Evolutionary conservation across 306 rosid species (phyloP).

Genomic region (Ochetophila trinervis): DNA sequence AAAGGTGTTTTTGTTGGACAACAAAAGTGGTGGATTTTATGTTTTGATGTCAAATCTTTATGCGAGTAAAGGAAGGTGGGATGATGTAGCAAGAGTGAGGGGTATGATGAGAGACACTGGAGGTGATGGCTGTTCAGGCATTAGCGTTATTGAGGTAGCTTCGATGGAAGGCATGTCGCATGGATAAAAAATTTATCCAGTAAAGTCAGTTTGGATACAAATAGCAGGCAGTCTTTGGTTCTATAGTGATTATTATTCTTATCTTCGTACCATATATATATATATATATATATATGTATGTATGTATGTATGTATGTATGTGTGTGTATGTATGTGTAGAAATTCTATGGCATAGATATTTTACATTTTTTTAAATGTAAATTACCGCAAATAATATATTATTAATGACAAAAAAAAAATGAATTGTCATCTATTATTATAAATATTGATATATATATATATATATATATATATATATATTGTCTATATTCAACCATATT

Average conservation of each 20-base stretch:
- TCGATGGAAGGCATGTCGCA: conserved; percentile 21
- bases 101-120: conserved; percentile 67
- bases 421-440: too few relatives aligned
- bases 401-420: too few relatives aligned
- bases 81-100: conserved; percentile 73
- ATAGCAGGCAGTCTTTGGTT: conserved; percentile 30
- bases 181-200: conserved; percentile 3
- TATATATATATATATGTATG: too few relatives aligned
- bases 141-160: conserved; percentile 50
- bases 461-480: too few relatives aligned
- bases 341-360: too few relatives aligned
- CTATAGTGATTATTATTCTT: conserved; percentile 2
- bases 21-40: conserved; percentile 56
- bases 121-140: conserved; percentile 61
- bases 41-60: conserved; percentile 76
- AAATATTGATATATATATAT: too few relatives aligned
- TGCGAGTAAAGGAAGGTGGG: conserved; percentile 69
- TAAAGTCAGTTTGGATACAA: conserved; percentile 1
- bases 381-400: too few relatives aligned
- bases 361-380: too few relatives aligned
- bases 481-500: too few relatives aligned
- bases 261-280: too few relatives aligned
- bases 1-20: conserved; percentile 50
- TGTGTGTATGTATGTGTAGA: too few relatives aligned
- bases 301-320: too few relatives aligned